Base-by-base conservation (phyloP, 1,284 basidiomycete genomes). In the Leccinum angustisporum region DNA sequence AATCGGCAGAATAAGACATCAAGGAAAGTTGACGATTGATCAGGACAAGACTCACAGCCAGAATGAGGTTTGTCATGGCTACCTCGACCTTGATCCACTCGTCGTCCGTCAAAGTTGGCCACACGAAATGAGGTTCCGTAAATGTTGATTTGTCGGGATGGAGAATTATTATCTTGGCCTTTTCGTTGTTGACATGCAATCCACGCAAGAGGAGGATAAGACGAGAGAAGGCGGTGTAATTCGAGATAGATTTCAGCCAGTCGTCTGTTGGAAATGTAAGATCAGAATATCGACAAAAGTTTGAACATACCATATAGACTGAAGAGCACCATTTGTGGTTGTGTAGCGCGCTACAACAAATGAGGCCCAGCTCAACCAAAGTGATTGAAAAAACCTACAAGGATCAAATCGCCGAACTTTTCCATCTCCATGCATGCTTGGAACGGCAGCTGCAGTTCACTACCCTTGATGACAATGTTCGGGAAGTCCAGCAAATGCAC, bases 51-150 rank as follows among this genome's bases (percentile, higher is more conserved):
- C 85, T 63, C 70, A 90, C 89, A 65, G 91, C 90, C 57, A 97
- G 80, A 72, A 97, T 96, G 54, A 97, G 85, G 67, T 97, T 94
- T 76, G 94, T 96, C 80, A 99, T 89, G 2, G 97, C 96, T 53
- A 98, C 93, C 80, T 99, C 97, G 52, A 98, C 97, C 79, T 97
- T 97, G 80, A 99, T 98, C 97, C 97, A 99, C 69, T 98, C 96
- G 67, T 98, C 95, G 71, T 99, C 97, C 27, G 82, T 82, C 57
- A 99, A 81, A 2, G 95, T 92, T 7, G 97, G 97, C 97, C 97
- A 99, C 43, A 99, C 95, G 76, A 98, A 95, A 78, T 99, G 97
- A 56, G 96, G 93, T 77, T 98, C 95, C 4, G 97, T 99, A 69
- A 98, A 89, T 6, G 96, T 98, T 65, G 89, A 91, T 79, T 95